Evolutionary conservation across 176 grass and related monocot species (phyloP), one percentile per base, ranked within the genome.

Genomic region (Chrysopogon serrulatus): DNA sequence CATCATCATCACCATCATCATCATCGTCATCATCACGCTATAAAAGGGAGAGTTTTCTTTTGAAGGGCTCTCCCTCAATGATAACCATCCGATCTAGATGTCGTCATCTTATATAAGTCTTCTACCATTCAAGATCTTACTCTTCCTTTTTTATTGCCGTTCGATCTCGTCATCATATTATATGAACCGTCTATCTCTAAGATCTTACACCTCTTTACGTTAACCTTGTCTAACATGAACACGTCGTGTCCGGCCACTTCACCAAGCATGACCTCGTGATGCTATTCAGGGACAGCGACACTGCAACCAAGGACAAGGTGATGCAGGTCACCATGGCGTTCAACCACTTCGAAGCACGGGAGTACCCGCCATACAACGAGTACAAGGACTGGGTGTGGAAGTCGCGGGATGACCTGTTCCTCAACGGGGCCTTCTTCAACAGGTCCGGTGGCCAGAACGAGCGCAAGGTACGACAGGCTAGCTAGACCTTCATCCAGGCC

Each of bases 271-370:
- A 94, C 21, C 88, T 94, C 56, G 91, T 94, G n/a, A 84, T 97
- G 87, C 75, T 97, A 23, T 93, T 97, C 54, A 91, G 94, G 1
- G 94, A 91, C 19, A 86, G 87, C 85, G 77, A 97, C 85, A 5
- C 63, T 5, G 32, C 77, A 30, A 3, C 34, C 28, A 37, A 84
- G 34, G 91, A 97, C 85, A 35, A 42, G 10, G 62, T 80, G 9
- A 97, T 93, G 94, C 94, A 97, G 88, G 27, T 92, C 33, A 97
- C 94, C 13, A 77, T 97, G 1, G 94, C 94, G 0, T 97, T 92
- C 89, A 97, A 97, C 87, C 94, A 97, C 71, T 97, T 97, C 60
- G 94, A n/a, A n/a, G 94, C 0, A 85, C 56, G 92, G 75, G 92
- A 92, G 73, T 94, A 88, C 84, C 41, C 91, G 18, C 49, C 77